These are phyloP conservation scores for Volvox africanus DNA, from an alignment of 139 green algal species.

Conservation along the genomic window DNA sequence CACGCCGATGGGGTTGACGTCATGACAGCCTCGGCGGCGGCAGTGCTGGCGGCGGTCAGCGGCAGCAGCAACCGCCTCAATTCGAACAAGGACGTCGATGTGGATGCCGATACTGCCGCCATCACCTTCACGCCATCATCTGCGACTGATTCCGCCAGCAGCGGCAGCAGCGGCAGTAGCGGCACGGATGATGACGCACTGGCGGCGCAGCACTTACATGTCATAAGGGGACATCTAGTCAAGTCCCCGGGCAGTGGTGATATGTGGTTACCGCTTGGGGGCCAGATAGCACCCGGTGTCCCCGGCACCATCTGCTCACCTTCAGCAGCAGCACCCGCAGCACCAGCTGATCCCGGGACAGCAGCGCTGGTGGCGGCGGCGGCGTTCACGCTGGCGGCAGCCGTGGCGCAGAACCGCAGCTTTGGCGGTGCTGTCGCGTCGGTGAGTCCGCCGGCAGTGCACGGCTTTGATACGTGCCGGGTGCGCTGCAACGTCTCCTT, in stretches of 20 bases:
- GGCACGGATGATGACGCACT: too few relatives aligned
- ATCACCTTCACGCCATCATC: too few relatives aligned
- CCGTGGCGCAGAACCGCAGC: not conserved
- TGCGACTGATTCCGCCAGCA: too few relatives aligned
- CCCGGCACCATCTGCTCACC: too few relatives aligned
- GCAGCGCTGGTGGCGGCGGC: not conserved
- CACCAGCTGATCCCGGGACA: not conserved
- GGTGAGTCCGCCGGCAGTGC: not conserved
- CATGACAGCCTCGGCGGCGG: not conserved
- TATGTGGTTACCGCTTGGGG: too few relatives aligned
- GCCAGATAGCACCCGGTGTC: too few relatives aligned
- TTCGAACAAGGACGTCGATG: too few relatives aligned
- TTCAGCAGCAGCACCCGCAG: not conserved
- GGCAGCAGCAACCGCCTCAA: not conserved
- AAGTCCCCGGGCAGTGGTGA: too few relatives aligned
- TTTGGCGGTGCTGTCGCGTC: not conserved
- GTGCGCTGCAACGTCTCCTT: slow-evolving; percentile 25
- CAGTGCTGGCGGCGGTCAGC: not conserved
- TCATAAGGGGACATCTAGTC: too few relatives aligned
- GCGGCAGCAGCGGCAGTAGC: too few relatives aligned
- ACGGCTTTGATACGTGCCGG: slow-evolving; percentile 16
- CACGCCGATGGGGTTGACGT: too few relatives aligned
- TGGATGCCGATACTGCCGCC: not conserved
- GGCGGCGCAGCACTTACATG: too few relatives aligned
- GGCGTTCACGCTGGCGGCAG: not conserved